A percentile compares a stretch with the other conserved stretches of the same genome.
These are phyloP conservation scores for Blastomyces parvus DNA, from an alignment of 2,329 filamentous ascomycete genomes.

Conservation along the genomic window DNA sequence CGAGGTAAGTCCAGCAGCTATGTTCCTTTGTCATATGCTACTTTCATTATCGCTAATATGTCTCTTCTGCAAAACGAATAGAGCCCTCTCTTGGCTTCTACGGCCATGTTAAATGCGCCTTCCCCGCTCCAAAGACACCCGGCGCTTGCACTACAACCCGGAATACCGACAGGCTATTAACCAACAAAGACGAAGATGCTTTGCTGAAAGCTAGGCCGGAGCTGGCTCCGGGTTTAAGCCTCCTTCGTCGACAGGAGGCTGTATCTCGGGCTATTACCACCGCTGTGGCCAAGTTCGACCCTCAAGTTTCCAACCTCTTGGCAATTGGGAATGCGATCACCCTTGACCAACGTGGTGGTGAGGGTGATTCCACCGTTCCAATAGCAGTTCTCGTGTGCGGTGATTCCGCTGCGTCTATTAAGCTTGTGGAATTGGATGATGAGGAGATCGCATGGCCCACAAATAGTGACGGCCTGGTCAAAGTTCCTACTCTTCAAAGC, in stretches of 20 bases:
- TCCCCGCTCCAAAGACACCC: not conserved
- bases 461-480: constrained; percentile 13
- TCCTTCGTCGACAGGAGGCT: constrained; percentile 23
- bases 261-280: constrained; percentile 26
- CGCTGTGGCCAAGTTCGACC: constrained; percentile 26
- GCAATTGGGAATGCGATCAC: constrained; percentile 42
- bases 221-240: constrained; percentile 25
- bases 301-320: constrained; percentile 34
- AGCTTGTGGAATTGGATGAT: constrained; percentile 32
- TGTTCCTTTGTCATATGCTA: not conserved
- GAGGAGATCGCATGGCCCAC: constrained; percentile 19
- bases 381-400: constrained; percentile 35
- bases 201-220: constrained; percentile 28
- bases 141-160: not conserved
- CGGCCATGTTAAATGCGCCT: not conserved
- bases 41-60: not conserved
- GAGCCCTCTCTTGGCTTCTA: constrained; percentile 4
- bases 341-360: constrained; percentile 23
- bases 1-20: constrained; percentile 18
- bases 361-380: constrained; percentile 23
- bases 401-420: constrained; percentile 40
- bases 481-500: constrained; percentile 32
- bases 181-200: constrained; percentile 15
- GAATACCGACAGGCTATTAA: not conserved
- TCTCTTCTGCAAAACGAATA: not conserved